phyloP scores from a whole-genome alignment of 164 flowering plant species.

The Buxus sempervirens region DNA sequence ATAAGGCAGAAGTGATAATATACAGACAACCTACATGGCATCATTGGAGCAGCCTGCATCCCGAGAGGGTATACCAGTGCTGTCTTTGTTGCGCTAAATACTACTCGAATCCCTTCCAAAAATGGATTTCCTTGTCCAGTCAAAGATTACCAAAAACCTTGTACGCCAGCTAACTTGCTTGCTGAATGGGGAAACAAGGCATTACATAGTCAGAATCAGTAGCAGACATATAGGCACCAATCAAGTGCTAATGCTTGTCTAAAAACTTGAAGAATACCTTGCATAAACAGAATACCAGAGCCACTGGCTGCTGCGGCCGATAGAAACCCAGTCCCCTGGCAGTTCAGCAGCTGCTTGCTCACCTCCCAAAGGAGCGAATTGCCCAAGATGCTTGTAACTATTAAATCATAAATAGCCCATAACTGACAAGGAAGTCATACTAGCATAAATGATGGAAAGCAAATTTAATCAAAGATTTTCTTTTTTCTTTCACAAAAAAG shows the following conservation, averaged over 20 bases:
- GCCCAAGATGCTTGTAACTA: constrained; percentile 86
- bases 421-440: background rate
- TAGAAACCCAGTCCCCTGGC: constrained; percentile 95
- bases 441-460: background rate
- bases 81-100: constrained; percentile 30
- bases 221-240: background rate
- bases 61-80: too few species aligned
- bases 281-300: constrained; percentile 98
- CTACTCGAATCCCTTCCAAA: constrained; percentile 92
- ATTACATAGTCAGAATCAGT: background rate
- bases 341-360: constrained; percentile 94
- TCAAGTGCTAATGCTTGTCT: too few species aligned
- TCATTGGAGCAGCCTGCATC: too few species aligned
- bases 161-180: constrained; percentile 98
- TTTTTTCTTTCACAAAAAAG: too few species aligned
- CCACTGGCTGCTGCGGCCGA: constrained; percentile 90
- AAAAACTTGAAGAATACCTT: constrained; percentile 41
- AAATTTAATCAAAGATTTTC: background rate
- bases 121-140: constrained; percentile 79
- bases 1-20: too few species aligned
- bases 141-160: constrained; percentile 73
- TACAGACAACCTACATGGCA: background rate
- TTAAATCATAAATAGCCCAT: too few species aligned
- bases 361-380: constrained; percentile 95
- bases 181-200: constrained; percentile 35